Evolutionary conservation across 2,329 filamentous ascomycete species (phyloP).

Genomic region (Claviceps paspali): DNA sequence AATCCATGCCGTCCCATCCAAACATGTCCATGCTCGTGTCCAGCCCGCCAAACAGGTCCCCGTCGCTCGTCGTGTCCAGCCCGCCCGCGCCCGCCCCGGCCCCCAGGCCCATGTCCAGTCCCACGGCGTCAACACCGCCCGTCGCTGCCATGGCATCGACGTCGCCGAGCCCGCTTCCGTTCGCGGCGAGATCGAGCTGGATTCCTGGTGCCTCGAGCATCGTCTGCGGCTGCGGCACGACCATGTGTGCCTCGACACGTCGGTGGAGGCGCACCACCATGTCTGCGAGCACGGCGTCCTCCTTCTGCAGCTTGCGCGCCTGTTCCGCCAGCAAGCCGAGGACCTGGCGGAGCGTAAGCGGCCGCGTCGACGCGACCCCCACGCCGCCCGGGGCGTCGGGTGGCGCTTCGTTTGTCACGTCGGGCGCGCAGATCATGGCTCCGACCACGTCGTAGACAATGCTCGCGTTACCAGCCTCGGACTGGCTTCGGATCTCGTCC

Average conservation of each 20-base stretch:
- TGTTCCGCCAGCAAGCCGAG: conserved; percentile 43
- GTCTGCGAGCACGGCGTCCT: conserved; percentile 43
- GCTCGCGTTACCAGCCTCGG: conserved; percentile 40
- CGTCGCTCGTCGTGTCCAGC: conserved; percentile 19
- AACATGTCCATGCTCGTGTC: conserved; percentile 30
- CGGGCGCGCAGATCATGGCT: conserved; percentile 53
- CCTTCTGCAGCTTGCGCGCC: conserved; percentile 38
- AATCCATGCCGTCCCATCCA: conserved; percentile 22
- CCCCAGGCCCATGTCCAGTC: conserved; percentile 30
- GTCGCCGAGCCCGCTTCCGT: conserved; percentile 23
- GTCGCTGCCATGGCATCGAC: conserved; percentile 29
- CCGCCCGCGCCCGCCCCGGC: conserved; percentile 19
- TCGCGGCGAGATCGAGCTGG: conserved; percentile 23
- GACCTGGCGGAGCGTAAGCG: conserved; percentile 43
- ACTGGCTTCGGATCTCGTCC: conserved; percentile 51
- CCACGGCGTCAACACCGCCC: conserved; percentile 24
- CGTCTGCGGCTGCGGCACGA: conserved; percentile 22
- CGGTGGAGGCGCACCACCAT: conserved; percentile 47
- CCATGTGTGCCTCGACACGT: conserved; percentile 50
- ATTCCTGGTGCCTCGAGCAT: conserved; percentile 29
- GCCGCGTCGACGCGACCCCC: conserved; percentile 27
- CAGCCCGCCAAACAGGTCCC: conserved; percentile 23
- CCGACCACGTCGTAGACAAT: conserved; percentile 54
- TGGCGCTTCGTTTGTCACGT: conserved; percentile 30
- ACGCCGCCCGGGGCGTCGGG: too few species aligned